Percentiles rank a stretch among this genome's conserved stretches.
Conservation (phyloP, 2,329 filamentous ascomycete species). For the Pseudogymnoascus sp. region DNA sequence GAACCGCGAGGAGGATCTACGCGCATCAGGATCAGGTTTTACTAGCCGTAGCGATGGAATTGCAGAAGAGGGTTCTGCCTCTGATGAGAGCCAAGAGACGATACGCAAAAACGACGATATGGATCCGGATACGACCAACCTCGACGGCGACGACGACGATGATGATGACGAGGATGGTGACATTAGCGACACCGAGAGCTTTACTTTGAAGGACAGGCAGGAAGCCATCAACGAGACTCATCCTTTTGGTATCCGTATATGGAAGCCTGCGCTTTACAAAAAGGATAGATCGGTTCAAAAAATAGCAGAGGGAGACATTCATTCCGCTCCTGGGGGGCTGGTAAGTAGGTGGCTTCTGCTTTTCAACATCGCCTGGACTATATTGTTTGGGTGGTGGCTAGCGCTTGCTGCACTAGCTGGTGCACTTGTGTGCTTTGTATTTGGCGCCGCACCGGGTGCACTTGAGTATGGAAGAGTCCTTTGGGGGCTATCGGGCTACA, state of each 20-base stretch:
- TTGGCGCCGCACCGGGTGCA: constrained; percentile 73
- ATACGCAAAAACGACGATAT: constrained; percentile 18
- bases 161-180: constrained; percentile 59
- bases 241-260: constrained; percentile 96
- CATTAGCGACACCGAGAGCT: constrained; percentile 90
- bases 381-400: constrained; percentile 96
- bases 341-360: constrained; percentile 79
- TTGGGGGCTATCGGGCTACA: constrained; percentile 74
- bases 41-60: constrained; percentile 10
- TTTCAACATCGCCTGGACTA: constrained; percentile 85
- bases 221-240: constrained; percentile 98
- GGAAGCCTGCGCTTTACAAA: constrained; percentile 98
- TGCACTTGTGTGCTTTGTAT: constrained; percentile 70
- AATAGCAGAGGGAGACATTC: constrained; percentile 92
- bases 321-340: constrained; percentile 82
- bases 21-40: constrained; percentile 20
- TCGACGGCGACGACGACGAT: constrained; percentile 36
- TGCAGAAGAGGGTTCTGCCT: constrained; percentile 14
- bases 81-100: constrained; percentile 16
- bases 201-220: constrained; percentile 93
- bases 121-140: constrained; percentile 23
- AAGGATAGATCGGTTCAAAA: constrained; percentile 95
- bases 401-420: constrained; percentile 67
- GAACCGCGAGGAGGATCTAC: constrained; percentile 38
- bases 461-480: constrained; percentile 80